These are phyloP conservation scores for Solanum tarapatanum DNA, from an alignment of 257 asterid genomes.

Conservation along the genomic window DNA sequence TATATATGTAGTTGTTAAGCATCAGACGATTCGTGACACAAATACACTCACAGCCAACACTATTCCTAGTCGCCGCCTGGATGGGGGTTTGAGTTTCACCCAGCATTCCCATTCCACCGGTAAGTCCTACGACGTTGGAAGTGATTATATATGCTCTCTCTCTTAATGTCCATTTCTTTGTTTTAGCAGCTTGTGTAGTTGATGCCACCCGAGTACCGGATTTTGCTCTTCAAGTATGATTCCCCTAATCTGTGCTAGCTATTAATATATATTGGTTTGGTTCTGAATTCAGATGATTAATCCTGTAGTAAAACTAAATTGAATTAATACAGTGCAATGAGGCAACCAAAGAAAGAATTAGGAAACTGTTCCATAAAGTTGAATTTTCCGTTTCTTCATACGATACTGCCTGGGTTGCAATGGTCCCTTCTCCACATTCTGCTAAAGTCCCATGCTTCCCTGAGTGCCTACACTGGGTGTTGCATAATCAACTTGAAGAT, in stretches of 20 bases:
- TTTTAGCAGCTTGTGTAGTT: constrained; percentile 33
- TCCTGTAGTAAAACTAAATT: constrained; percentile 4
- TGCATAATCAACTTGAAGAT: constrained; percentile 59
- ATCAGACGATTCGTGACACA: neutral
- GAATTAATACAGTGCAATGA: constrained; percentile 30
- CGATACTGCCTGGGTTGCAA: constrained; percentile 98
- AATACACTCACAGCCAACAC: neutral
- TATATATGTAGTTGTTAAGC: neutral
- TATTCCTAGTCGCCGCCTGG: neutral
- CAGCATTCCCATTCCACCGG: neutral
- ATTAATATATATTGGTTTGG: neutral
- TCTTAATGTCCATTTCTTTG: neutral
- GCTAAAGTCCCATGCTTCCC: constrained; percentile 57
- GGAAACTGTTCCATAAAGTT: constrained; percentile 32
- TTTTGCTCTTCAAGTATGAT: constrained; percentile 14
- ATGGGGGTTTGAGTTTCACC: neutral
- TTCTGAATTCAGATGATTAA: neutral
- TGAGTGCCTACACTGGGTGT: constrained; percentile 56
- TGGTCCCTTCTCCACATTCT: constrained; percentile 82
- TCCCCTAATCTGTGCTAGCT: neutral
- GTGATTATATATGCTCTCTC: neutral
- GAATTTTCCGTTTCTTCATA: constrained; percentile 65
- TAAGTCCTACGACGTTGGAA: neutral
- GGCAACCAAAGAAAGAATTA: constrained; percentile 46
- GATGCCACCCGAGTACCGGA: constrained; percentile 13